These are phyloP conservation scores for Alloteropsis angusta DNA, from an alignment of 202 grass and related monocot genomes.

Conservation along the genomic window DNA sequence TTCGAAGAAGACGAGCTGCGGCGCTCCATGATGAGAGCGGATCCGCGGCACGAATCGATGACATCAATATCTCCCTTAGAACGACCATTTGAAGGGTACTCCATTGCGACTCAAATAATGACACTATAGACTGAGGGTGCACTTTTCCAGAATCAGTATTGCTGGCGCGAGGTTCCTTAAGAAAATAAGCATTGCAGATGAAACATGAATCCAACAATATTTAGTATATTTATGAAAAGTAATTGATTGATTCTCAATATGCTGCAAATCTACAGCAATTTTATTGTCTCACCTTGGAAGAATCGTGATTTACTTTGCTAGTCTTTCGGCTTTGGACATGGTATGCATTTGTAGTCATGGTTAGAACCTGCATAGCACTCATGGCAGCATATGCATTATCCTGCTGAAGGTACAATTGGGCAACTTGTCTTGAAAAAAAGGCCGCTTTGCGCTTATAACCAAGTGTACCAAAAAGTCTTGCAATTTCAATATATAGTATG, in stretches of 20 bases:
- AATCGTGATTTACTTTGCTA: conserved; percentile 24
- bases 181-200: conserved; percentile 19
- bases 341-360: conserved; percentile 79
- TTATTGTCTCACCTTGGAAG: conserved; percentile 28
- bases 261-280: too few relatives aligned
- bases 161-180: conserved; percentile 50
- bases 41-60: conserved; percentile 83
- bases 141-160: conserved; percentile 51
- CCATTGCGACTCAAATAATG: conserved; percentile 93
- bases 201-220: conserved; percentile 23
- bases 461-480: conserved; percentile 87
- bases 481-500: conserved; percentile 92
- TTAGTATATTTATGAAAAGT: conserved; percentile 3
- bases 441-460: conserved; percentile 94
- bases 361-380: conserved; percentile 96
- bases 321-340: conserved; percentile 91
- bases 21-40: conserved; percentile 90
- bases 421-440: conserved; percentile 98
- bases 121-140: conserved; percentile 55
- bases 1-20: conserved; percentile 86
- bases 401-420: conserved; percentile 94
- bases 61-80: conserved; percentile 95
- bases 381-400: conserved; percentile 86
- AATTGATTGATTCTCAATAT: conserved; percentile 6
- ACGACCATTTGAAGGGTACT: conserved; percentile 95